phyloP scores from a whole-genome alignment of 179 eudicot species.

The Vitellaria paradoxa region DNA sequence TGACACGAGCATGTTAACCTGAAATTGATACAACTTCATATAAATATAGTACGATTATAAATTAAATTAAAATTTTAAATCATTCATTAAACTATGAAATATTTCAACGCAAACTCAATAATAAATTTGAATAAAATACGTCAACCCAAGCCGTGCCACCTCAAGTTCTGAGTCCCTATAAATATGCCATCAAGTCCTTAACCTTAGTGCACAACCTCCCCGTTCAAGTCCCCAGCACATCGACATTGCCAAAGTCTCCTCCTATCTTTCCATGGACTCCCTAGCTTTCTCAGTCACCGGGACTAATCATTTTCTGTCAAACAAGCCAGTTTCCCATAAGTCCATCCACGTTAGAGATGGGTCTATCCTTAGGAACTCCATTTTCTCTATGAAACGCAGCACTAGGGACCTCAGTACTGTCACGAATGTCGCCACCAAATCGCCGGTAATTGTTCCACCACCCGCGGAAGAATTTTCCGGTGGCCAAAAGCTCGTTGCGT shows the following conservation, averaged over 20 bases:
- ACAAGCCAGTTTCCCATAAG: conserved; percentile 10
- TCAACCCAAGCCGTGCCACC: too few relatives aligned
- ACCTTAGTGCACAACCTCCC: neutral
- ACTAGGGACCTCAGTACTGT: conserved; percentile 11
- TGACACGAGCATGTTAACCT: too few relatives aligned
- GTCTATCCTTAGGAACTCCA: conserved; percentile 13
- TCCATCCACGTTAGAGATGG: conserved; percentile 10
- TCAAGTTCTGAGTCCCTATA: neutral
- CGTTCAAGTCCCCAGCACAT: neutral
- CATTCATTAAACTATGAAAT: too few relatives aligned
- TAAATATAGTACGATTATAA: too few relatives aligned
- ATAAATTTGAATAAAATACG: too few relatives aligned
- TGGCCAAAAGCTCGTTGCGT: conserved; percentile 53
- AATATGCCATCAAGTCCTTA: neutral
- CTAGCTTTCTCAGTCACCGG: conserved; percentile 32
- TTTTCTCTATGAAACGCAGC: conserved; percentile 7
- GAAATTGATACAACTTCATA: too few relatives aligned
- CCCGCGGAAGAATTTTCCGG: conserved; percentile 24
- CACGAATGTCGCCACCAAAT: conserved; percentile 42
- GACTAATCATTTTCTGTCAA: conserved; percentile 12
- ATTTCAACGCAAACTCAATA: too few relatives aligned
- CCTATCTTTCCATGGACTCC: conserved; percentile 35
- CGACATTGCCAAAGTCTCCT: neutral
- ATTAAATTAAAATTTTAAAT: too few relatives aligned
- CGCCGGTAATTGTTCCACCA: conserved; percentile 26